Percentiles rank a stretch among this genome's conserved stretches.
phyloP scores from a whole-genome alignment of 495 filamentous ascomycete genomes.

The Aspergillus homomorphus region DNA sequence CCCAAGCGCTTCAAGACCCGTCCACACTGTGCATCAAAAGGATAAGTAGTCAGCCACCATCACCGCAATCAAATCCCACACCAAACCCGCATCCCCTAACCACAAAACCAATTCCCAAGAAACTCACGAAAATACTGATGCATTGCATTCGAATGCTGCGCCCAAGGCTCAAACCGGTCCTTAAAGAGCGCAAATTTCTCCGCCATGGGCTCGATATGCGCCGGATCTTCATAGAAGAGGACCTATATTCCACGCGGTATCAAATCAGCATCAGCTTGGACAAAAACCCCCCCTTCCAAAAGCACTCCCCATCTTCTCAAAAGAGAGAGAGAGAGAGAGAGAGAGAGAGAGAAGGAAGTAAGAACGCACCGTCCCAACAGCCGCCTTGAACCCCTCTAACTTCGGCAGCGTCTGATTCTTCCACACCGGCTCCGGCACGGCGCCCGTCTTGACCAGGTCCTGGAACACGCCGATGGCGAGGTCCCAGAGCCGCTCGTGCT shows the following conservation, averaged over 20 bases:
- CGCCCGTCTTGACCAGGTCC: constrained; percentile 32
- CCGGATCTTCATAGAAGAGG: constrained; percentile 53
- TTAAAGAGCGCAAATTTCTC: constrained; percentile 45
- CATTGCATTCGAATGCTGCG: constrained; percentile 54
- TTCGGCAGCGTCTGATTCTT: constrained; percentile 46
- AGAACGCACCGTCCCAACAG: constrained; percentile 46
- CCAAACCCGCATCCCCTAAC: no score
- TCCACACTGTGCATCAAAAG: constrained; percentile 40
- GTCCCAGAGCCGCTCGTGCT: constrained; percentile 54
- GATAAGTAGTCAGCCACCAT: constrained; percentile 6
- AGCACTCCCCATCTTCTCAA: not conserved
- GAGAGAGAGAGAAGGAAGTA: not conserved
- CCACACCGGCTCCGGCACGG: constrained; percentile 39
- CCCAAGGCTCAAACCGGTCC: constrained; percentile 48
- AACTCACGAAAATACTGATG: constrained; percentile 50
- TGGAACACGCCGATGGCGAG: constrained; percentile 39
- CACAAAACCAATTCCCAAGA: not conserved
- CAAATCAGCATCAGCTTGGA: constrained; percentile 7
- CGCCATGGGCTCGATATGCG: constrained; percentile 37
- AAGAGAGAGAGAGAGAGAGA: no score
- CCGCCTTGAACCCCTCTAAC: constrained; percentile 42
- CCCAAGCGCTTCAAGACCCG: constrained; percentile 48
- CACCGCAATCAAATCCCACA: not conserved
- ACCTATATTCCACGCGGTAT: constrained; percentile 30
- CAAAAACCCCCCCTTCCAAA: not conserved